Evolutionary conservation across 2,329 filamentous ascomycete genomes (phyloP), one percentile per base, ranked within the genome.

Genomic region (Leptographium flavum): DNA sequence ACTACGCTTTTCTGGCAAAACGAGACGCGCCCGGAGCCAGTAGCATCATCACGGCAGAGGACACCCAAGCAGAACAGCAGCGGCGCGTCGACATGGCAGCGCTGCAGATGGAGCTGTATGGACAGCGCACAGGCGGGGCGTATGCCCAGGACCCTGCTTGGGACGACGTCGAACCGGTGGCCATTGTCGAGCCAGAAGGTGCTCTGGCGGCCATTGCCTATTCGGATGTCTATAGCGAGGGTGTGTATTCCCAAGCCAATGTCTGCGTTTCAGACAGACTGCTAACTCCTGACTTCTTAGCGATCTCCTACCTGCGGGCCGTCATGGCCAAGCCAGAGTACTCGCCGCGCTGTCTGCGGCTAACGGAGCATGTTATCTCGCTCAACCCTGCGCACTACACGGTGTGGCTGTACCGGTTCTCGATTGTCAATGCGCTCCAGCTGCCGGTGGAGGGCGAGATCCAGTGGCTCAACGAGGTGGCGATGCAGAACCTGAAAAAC

Each of bases 311-410:
- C 64, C 76, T 98, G 44, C 83, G 92, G 49, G 88, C 92, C 49
- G 76, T 94, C 54, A 98, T 98, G 90, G 83, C 85, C 14, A 71
- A 69, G 40, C 83, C 93, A 59, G 92, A 98, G 63, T 74, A 82
- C 67, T 87, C 83, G 22, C 73, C 81, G 21, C 76, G 92, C 40
- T 83, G 79, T 31, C 72, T 98, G 37, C 73, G 70, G 28, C 75
- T 98, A 50, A 98, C 92, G 5, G 82, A 87, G 59, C 79, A 90
- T 62, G 80, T 98, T 58, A 96, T 98, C 58, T 70, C 71, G 49
- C 79, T 95, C 74, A 98, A 98, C 63, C 85, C 92, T 15, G 88
- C 92, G 1, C 92, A 98, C 67, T 98, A 98, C 67, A 98, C 92
- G 15, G 90, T 96, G 50, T 98, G 92, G 92, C 77, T 96, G 21